phyloP scores from a whole-genome alignment of 1,284 basidiomycete species.

The Melampsora larici-populina region DNA sequence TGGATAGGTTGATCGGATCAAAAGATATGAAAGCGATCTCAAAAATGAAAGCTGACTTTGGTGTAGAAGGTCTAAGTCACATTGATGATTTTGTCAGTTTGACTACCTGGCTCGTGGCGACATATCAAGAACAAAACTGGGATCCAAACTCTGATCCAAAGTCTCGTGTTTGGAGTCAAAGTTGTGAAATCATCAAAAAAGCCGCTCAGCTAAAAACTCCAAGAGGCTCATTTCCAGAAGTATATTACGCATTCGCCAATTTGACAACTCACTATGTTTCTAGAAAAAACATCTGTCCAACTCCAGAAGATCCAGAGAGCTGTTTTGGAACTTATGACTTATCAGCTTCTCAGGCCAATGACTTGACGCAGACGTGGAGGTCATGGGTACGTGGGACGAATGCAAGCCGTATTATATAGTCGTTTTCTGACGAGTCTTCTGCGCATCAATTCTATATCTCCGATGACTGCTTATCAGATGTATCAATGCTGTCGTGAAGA shows the following conservation, averaged over 20 bases:
- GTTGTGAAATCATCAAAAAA: neutral
- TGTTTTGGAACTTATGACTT: constrained; percentile 7
- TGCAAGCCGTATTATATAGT: neutral
- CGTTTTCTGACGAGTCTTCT: no score
- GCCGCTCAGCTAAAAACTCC: neutral
- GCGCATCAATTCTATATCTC: no score
- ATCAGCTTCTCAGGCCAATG: neutral
- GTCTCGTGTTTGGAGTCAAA: neutral
- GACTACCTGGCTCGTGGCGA: neutral
- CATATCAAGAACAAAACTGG: constrained; percentile 1
- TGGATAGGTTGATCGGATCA: neutral
- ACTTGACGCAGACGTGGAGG: neutral
- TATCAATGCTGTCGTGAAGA: neutral
- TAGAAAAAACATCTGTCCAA: neutral
- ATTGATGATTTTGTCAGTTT: neutral
- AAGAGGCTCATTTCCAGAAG: neutral
- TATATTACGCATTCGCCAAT: neutral
- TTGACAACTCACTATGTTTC: neutral
- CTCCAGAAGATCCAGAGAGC: neutral
- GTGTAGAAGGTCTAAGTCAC: neutral
- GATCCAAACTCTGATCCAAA: neutral
- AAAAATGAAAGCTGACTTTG: constrained; percentile 10
- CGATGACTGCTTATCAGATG: neutral
- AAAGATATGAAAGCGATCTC: constrained; percentile 5
- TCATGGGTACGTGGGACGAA: neutral